Evolutionary conservation across 2,329 filamentous ascomycete genomes (phyloP).

Genomic region (Pyrenophora tritici-repentis): DNA sequence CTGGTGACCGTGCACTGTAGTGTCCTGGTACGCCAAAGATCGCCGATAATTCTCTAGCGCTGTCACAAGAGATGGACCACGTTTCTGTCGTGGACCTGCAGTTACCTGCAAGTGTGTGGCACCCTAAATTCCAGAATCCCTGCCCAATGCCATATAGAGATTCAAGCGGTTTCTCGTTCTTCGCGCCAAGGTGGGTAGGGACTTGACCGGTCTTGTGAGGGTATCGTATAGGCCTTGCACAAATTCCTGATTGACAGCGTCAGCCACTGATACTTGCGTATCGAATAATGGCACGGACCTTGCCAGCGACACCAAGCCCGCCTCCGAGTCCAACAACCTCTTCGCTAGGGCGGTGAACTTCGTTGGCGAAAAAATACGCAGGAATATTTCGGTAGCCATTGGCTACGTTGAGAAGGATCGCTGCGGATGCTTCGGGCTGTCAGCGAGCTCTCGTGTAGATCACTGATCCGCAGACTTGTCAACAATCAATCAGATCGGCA

Average conservation of each 20-base stretch:
- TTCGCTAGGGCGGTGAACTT: conserved; percentile 21
- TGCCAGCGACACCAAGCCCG: conserved; percentile 75
- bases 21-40: conserved; percentile 19
- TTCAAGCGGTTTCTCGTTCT: conserved; percentile 65
- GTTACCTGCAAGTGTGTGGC: conserved; percentile 5
- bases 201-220: conserved; percentile 74
- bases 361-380: conserved; percentile 22
- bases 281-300: conserved; percentile 21
- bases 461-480: too few relatives aligned
- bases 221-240: conserved; percentile 76
- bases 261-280: neutral
- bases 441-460: neutral
- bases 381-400: conserved; percentile 27
- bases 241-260: conserved; percentile 58
- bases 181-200: conserved; percentile 71
- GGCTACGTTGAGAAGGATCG: conserved; percentile 27
- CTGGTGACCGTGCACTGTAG: too few relatives aligned
- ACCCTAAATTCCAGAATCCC: conserved; percentile 15
- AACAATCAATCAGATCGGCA: too few relatives aligned
- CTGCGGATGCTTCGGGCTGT: conserved; percentile 18
- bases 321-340: conserved; percentile 67
- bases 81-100: too few relatives aligned
- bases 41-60: neutral
- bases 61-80: too few relatives aligned
- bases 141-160: conserved; percentile 50